Conservation (phyloP, 2,329 filamentous ascomycete species). For the Neopestalotiopsis rosae region DNA sequence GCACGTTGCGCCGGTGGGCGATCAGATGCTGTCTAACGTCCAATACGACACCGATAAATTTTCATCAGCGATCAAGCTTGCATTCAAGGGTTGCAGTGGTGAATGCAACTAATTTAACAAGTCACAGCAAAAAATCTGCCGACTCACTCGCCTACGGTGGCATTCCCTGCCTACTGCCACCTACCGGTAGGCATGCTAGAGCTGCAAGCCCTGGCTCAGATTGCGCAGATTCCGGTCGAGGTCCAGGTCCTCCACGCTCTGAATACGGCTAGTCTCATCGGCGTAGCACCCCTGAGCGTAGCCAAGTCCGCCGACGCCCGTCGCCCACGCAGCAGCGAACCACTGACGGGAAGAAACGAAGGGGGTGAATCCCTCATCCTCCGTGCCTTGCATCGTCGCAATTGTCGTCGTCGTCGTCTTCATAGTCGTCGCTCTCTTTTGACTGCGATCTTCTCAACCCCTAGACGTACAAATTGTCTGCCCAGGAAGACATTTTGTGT, state of each 20-base stretch:
- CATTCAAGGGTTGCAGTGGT: conserved; percentile 2
- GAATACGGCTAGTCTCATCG: conserved; percentile 16
- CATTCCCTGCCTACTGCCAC: background rate
- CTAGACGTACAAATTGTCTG: background rate
- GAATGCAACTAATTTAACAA: conserved; percentile 19
- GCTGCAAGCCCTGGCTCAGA: conserved; percentile 1
- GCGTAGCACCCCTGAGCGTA: conserved; percentile 15
- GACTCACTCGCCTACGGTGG: background rate
- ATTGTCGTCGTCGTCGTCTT: background rate
- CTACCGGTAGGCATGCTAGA: conserved; percentile 14
- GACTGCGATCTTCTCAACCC: background rate
- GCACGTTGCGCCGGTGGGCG: background rate
- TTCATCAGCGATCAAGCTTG: background rate
- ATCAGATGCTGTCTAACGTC: background rate
- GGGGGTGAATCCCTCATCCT: background rate
- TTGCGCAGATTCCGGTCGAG: background rate
- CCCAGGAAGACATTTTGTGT: background rate
- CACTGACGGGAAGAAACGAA: background rate
- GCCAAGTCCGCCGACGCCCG: conserved; percentile 6
- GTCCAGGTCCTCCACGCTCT: background rate
- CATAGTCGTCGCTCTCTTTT: background rate
- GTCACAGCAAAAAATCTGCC: background rate
- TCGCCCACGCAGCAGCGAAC: conserved; percentile 7
- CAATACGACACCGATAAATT: background rate
- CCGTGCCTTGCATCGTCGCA: conserved; percentile 13